Evolutionary conservation across 371 early-diverging fungal species (phyloP), one percentile per base, ranked within the genome.

Genomic region (Funneliformis caledonium): DNA sequence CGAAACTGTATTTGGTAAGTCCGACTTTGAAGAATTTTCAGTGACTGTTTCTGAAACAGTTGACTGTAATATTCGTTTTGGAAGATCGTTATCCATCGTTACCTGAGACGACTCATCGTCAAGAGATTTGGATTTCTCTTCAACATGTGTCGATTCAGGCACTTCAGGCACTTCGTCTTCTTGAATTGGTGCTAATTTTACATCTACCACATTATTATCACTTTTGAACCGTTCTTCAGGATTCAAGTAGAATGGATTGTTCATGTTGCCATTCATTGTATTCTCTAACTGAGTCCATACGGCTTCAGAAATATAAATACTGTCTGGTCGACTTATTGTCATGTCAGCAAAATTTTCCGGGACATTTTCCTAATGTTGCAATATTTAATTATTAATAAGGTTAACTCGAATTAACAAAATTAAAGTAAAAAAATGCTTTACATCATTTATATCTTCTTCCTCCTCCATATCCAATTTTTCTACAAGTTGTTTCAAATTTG

Each of bases 391-490:
- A 31, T 43, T n/a, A 72, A 72, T 45, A 22, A 72, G 19, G 7
- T 48, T 1, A 47, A 6, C 12, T 19, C n/a, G 12, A 11, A 47
- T n/a, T 4, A 22, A 65, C 12, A 19, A 19, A 56, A 19, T 16
- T 2, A 56, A 56, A 56, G 2, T 14, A 16, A 19, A 50, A 75
- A 37, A 9, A 16, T 11, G 37, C 42, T 22, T 60, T 52, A 78
- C 78, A 47, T 67, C 78, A 52, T 31, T 48, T 50, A 50, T 26
- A 12, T 7, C 26, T n/a, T 78, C n/a, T n/a, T 62, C 50, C 48
- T 78, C 67, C 14, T 78, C 67, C 14, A 67, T 48, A 33, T 78
- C 78, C 31, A 78, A n/a, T 37, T 78, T 78, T 50, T 78, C 67
- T 12, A 78, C n/a, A 67, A 78, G 45, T 16, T 67, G 67, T 10